phyloP scores from a whole-genome alignment of 1,139 yeast species.

The Cylindricascospora bacillispora region DNA sequence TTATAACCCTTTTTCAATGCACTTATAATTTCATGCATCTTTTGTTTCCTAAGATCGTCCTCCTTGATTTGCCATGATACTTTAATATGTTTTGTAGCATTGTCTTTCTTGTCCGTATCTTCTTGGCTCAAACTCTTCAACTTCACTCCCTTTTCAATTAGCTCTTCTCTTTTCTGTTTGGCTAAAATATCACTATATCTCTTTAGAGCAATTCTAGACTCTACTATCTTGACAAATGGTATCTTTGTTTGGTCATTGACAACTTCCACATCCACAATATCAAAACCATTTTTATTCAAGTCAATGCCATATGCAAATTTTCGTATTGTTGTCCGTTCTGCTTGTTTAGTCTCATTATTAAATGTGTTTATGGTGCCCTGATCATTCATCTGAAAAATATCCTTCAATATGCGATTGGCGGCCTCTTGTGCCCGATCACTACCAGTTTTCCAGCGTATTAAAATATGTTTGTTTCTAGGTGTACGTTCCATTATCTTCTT shows the following conservation, averaged over 20 bases:
- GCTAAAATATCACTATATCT: constrained; percentile 31
- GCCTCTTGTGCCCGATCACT: constrained; percentile 21
- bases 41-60: constrained; percentile 33
- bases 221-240: constrained; percentile 29
- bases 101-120: constrained; percentile 13
- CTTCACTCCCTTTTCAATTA: constrained; percentile 17
- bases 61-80: constrained; percentile 35
- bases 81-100: constrained; percentile 28
- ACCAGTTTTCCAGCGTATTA: constrained; percentile 21
- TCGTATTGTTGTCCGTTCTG: constrained; percentile 13
- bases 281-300: constrained; percentile 15
- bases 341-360: constrained; percentile 11
- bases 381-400: constrained; percentile 15
- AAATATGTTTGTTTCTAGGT: constrained; percentile 8
- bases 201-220: constrained; percentile 27
- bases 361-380: constrained; percentile 18
- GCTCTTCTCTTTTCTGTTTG: constrained; percentile 22
- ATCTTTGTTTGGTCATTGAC: constrained; percentile 8
- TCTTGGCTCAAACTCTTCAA: constrained; percentile 6
- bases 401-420: constrained; percentile 12
- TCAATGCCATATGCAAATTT: constrained; percentile 17
- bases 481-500: no score
- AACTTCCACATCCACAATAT: constrained; percentile 16
- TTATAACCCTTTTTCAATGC: constrained; percentile 30
- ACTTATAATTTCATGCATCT: constrained; percentile 30